Conservation (phyloP, 1,284 basidiomycete genomes). For the Austroboletus niveus region DNA sequence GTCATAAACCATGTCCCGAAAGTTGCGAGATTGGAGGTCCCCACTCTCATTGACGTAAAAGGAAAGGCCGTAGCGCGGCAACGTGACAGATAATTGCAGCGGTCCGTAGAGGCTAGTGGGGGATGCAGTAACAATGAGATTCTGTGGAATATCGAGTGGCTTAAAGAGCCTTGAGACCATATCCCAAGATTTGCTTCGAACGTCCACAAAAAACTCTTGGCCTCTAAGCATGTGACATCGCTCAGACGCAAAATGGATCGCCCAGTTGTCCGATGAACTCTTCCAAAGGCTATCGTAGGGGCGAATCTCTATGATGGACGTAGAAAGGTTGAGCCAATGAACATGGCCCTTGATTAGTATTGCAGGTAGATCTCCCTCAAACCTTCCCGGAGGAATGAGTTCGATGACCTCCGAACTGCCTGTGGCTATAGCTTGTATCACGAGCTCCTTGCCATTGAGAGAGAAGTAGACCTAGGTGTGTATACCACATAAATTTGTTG, state of each 20-base stretch:
- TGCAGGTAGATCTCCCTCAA: conserved; percentile 39
- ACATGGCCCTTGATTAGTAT: conserved; percentile 32
- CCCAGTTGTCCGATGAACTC: conserved; percentile 16
- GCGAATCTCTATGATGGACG: conserved; percentile 36
- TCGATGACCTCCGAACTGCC: conserved; percentile 20
- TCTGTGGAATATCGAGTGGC: conserved; percentile 30
- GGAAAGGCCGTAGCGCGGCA: conserved; percentile 40
- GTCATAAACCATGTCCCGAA: conserved; percentile 24
- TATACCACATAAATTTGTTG: conserved; percentile 22
- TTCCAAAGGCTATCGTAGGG: conserved; percentile 27
- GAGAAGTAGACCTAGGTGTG: conserved; percentile 36
- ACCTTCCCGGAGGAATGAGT: conserved; percentile 34
- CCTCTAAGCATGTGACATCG: conserved; percentile 13
- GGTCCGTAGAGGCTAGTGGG: conserved; percentile 7
- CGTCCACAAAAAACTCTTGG: conserved; percentile 23
- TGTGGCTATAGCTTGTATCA: conserved; percentile 31
- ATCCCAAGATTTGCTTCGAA: conserved; percentile 30
- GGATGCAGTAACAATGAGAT: conserved; percentile 25
- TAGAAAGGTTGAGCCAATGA: conserved; percentile 39
- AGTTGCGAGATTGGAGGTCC: conserved; percentile 28
- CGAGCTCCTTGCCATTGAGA: conserved; percentile 21
- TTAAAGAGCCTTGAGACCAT: conserved; percentile 31
- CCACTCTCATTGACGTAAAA: conserved; percentile 29
- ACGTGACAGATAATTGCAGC: conserved; percentile 31
- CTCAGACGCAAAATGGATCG: conserved; percentile 2